These are phyloP conservation scores for Hypericum perforatum DNA, from an alignment of 345 rosid genomes.

Conservation along the genomic window DNA sequence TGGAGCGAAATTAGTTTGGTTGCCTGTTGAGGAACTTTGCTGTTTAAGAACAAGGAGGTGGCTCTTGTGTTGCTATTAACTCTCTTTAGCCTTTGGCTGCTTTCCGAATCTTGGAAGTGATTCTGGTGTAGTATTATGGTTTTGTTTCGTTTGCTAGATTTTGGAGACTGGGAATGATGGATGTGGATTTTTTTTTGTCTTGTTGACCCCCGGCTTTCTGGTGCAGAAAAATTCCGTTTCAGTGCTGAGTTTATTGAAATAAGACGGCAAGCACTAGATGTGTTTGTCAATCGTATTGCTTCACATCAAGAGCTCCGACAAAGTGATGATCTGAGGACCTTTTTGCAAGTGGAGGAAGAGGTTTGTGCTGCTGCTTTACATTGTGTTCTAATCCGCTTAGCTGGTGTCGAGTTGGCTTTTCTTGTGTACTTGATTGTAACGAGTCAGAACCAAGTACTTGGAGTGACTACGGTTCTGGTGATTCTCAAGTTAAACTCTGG, in stretches of 20 bases:
- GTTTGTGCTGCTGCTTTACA: conserved; percentile 20
- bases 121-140: no score
- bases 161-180: no score
- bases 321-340: conserved; percentile 89
- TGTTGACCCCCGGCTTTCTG: background rate
- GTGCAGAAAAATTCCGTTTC: conserved; percentile 90
- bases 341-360: conserved; percentile 98
- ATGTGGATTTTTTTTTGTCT: no score
- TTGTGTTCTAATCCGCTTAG: background rate
- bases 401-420: background rate
- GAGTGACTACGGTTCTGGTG: no score
- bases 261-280: conserved; percentile 86
- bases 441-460: no score
- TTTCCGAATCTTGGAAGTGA: no score
- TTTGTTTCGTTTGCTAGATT: no score
- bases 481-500: no score
- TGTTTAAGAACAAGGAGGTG: no score
- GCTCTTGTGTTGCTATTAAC: no score
- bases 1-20: background rate
- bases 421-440: background rate
- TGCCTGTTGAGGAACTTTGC: no score
- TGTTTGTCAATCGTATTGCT: conserved; percentile 86
- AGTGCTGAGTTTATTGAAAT: conserved; percentile 96
- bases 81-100: no score
- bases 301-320: conserved; percentile 76